Percentiles rank a stretch among this genome's conserved stretches.
Evolutionary conservation across 2,329 filamentous ascomycete genomes (phyloP).

Genomic region (Pseudogymnoascus sp.): DNA sequence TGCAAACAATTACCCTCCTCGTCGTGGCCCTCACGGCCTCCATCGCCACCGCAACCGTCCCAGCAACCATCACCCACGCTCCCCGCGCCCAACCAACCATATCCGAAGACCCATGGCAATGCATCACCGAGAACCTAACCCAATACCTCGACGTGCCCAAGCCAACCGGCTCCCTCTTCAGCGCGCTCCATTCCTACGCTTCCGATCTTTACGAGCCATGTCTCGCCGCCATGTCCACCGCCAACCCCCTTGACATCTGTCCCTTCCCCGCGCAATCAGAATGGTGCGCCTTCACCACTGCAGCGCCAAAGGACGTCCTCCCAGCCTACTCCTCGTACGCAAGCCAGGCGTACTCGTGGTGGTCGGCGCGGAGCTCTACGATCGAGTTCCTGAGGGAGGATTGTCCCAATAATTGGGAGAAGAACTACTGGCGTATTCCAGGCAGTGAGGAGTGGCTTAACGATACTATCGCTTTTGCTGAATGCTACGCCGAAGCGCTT

Average conservation of each 20-base stretch:
- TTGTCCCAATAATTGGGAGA: neutral
- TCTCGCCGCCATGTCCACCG: no score
- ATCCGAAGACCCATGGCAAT: neutral
- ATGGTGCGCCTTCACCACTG: neutral
- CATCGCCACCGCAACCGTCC: neutral
- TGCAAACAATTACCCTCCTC: neutral
- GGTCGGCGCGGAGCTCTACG: neutral
- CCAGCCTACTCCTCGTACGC: neutral
- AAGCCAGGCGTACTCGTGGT: neutral
- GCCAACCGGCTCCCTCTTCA: neutral
- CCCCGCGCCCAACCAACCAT: neutral
- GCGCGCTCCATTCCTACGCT: neutral
- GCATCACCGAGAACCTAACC: neutral
- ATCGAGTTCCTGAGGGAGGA: neutral
- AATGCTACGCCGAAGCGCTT: neutral
- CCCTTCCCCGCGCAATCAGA: neutral
- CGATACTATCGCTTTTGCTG: neutral
- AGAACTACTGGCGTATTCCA: neutral
- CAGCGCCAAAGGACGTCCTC: neutral
- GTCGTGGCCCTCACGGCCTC: neutral
- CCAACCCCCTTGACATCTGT: no score
- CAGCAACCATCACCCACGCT: neutral
- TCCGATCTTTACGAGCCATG: neutral
- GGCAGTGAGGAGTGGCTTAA: neutral
- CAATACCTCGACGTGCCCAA: neutral